A percentile compares a stretch with the other conserved stretches of the same genome.
Conservation (phyloP, 768 basidiomycete species). For the Brasilioporus rufonigricans region DNA sequence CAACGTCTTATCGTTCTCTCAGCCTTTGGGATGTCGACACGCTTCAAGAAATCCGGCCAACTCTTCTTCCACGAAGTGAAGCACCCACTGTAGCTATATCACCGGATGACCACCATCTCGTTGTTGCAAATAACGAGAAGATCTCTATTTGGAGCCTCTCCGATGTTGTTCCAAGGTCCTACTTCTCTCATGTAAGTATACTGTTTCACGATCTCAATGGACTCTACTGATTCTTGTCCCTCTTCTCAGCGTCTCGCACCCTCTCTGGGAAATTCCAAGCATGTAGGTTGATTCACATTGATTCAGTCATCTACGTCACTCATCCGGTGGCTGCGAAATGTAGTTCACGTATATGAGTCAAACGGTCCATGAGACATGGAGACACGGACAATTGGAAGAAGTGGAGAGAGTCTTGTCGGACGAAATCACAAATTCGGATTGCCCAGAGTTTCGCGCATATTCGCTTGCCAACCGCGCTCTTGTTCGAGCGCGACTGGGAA, state of each 20-base stretch:
- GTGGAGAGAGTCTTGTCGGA: conserved; percentile 3
- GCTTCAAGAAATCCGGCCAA: neutral
- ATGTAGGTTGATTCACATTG: neutral
- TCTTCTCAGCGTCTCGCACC: neutral
- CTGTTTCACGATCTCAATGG: too few species aligned
- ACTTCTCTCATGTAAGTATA: conserved; percentile 1
- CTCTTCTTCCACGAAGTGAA: neutral
- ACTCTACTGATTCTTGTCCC: neutral
- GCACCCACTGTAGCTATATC: conserved; percentile 1
- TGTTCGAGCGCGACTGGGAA: neutral
- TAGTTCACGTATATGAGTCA: conserved; percentile 6
- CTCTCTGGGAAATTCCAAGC: neutral
- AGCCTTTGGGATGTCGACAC: too few species aligned
- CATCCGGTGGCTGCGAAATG: neutral
- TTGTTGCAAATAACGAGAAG: neutral
- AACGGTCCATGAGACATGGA: conserved; percentile 2
- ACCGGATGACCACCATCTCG: neutral
- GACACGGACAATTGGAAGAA: neutral
- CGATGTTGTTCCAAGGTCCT: neutral
- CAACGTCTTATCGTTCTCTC: neutral
- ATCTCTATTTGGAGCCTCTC: neutral
- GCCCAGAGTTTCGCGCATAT: neutral
- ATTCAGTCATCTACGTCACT: neutral
- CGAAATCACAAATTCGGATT: neutral
- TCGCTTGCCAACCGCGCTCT: conserved; percentile 3